Base-by-base conservation (phyloP, 805 yeast species). In the Kazachstania bromeliacearum region DNA sequence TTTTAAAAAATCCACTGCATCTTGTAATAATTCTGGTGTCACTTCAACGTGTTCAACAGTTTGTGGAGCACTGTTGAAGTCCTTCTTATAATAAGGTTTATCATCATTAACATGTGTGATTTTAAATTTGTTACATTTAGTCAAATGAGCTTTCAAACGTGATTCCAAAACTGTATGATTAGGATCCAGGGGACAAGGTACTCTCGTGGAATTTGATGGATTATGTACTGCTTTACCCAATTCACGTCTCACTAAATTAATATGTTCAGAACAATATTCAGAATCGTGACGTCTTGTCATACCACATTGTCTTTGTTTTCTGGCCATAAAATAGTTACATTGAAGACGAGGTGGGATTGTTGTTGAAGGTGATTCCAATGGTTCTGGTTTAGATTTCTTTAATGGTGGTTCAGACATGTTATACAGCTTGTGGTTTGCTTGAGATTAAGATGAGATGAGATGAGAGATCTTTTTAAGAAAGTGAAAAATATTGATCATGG, bases 141-240 rank as follows among this genome's bases (percentile, higher is more conserved):
- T 63, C 34, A 77, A 35, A 56, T 85, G 96, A 13, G 48, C 56
- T 4, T 62, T 54, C 28, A 84, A 53, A n/a, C 28, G 31, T 35
- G 71, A 75, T 33, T 64, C 64, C 85, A 84, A 79, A 0, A 85
- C 75, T 1, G 79, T 70, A 54, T 85, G 96, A 2, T 73, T 68
- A 2, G 79, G 75, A 55, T 85, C 94, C 20, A 79, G 51, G 0
- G 95, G 85, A 59, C 96, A 85, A 5, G 77, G 73, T 0, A 85
- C 68, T 26, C 49, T 38, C 28, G 6, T 15, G 7, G 15, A 14
- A 17, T 19, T 20, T n/a, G 4, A 20, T 15, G 6, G 21, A 8
- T 33, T 28, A 18, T 32, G 38, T 5, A 29, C 13, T 12, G n/a
- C 25, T 19, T 13, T 12, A 19, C 36, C 40, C 4, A 12, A 8